phyloP scores from a whole-genome alignment of 768 basidiomycete species.

The Pholiota conissans region DNA sequence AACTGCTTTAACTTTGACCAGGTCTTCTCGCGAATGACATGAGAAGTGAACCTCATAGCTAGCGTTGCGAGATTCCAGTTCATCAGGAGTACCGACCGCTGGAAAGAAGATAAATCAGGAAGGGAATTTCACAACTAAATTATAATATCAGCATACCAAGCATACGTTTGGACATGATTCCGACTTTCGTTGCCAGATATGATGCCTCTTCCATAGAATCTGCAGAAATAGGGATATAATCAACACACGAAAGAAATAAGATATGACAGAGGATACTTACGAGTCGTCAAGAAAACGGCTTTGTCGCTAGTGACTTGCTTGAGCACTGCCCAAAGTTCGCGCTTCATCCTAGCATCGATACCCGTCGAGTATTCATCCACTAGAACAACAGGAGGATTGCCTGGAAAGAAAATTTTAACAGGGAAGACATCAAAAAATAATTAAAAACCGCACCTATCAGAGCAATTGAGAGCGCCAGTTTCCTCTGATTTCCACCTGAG shows the following conservation, averaged over 20 bases:
- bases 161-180: conserved; percentile 16
- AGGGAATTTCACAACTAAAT: background rate
- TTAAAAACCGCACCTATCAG: conserved; percentile 38
- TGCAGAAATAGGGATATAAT: conserved; percentile 15
- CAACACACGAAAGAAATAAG: background rate
- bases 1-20: conserved; percentile 51
- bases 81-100: conserved; percentile 61
- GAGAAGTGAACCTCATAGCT: conserved; percentile 76
- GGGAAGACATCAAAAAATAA: background rate
- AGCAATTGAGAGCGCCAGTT: conserved; percentile 74
- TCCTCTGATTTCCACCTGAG: conserved; percentile 80
- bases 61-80: conserved; percentile 62
- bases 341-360: conserved; percentile 80
- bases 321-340: conserved; percentile 80
- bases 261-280: conserved; percentile 33
- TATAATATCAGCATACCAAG: conserved; percentile 20
- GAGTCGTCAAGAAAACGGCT: conserved; percentile 71
- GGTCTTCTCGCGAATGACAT: conserved; percentile 60
- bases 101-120: background rate
- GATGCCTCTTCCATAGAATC: conserved; percentile 21
- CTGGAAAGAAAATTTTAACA: background rate
- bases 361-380: conserved; percentile 87
- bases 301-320: conserved; percentile 65
- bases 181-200: conserved; percentile 12
- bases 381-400: conserved; percentile 74